These are phyloP conservation scores for Coemansia sp. DNA, from an alignment of 192 early-diverging fungal genomes.

Conservation along the genomic window DNA sequence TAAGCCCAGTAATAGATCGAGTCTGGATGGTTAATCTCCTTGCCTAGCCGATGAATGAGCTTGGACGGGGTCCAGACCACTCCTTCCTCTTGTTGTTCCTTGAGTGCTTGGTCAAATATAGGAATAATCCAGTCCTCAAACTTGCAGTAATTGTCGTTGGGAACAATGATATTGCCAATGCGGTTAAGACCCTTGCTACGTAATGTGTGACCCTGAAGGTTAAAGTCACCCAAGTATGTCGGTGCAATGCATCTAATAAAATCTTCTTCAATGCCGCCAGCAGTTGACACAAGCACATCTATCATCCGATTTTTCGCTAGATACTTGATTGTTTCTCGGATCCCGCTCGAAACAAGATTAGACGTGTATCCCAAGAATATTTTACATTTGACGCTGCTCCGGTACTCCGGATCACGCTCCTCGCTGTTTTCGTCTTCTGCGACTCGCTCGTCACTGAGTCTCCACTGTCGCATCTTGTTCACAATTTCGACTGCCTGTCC, in stretches of 20 bases:
- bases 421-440: conserved; percentile 53
- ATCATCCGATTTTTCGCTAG: conserved; percentile 88
- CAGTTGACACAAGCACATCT: conserved; percentile 86
- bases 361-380: conserved; percentile 98
- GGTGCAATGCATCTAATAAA: conserved; percentile 94
- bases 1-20: conserved; percentile 98
- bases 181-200: conserved; percentile 90
- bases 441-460: conserved; percentile 85
- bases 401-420: conserved; percentile 64
- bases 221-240: conserved; percentile 84
- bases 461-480: conserved; percentile 88
- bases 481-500: conserved; percentile 87
- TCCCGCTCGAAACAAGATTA: conserved; percentile 92
- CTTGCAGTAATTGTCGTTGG: conserved; percentile 98
- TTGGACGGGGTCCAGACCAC: conserved; percentile 89
- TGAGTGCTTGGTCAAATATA: conserved; percentile 87
- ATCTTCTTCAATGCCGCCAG: conserved; percentile 97
- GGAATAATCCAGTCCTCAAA: conserved; percentile 99
- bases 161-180: conserved; percentile 95
- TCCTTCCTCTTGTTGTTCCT: conserved; percentile 84
- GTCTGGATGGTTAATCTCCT: conserved; percentile 82
- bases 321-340: conserved; percentile 88
- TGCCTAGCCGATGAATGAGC: conserved; percentile 83
- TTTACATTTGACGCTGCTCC: conserved; percentile 81
- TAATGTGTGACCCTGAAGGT: conserved; percentile 71